Percentiles rank a stretch among this genome's conserved stretches.
Evolutionary conservation across 2,329 filamentous ascomycete genomes (phyloP).

Genomic region (Sporothrix humicola): DNA sequence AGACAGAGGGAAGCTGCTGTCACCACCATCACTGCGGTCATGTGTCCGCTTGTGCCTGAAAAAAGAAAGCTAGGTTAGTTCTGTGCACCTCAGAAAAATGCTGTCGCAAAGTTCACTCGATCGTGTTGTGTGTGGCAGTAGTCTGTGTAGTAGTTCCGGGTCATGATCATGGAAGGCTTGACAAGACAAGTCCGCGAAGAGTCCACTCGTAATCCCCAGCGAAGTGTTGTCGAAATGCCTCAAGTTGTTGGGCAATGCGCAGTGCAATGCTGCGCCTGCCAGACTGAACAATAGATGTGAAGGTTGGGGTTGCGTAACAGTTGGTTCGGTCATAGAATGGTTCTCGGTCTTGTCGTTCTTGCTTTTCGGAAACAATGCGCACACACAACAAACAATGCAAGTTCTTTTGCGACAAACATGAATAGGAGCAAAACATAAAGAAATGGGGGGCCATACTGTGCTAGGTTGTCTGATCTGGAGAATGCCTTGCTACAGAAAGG

Average conservation of each 20-base stretch:
- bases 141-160: background rate
- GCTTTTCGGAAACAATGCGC: conserved; percentile 45
- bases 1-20: conserved; percentile 65
- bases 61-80: conserved; percentile 41
- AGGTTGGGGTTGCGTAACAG: conserved; percentile 2
- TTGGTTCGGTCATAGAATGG: conserved; percentile 8
- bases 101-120: conserved; percentile 28
- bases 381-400: conserved; percentile 44
- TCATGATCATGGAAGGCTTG: background rate
- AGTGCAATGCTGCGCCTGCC: conserved; percentile 28
- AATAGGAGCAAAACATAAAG: conserved; percentile 45
- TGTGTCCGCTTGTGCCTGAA: conserved; percentile 83
- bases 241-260: background rate
- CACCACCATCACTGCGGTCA: conserved; percentile 67
- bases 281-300: background rate
- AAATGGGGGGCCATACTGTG: conserved; percentile 73
- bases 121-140: conserved; percentile 39
- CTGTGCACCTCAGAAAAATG: conserved; percentile 46
- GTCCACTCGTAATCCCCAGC: conserved; percentile 25
- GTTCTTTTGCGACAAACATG: conserved; percentile 43
- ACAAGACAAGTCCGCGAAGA: conserved; percentile 19
- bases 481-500: conserved; percentile 98
- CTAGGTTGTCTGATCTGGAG: conserved; percentile 97
- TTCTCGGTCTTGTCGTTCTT: conserved; percentile 31
- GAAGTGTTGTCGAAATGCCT: conserved; percentile 38